Base-by-base conservation (phyloP, 1,284 basidiomycete genomes). In the Microbotryomycetes sp. region DNA sequence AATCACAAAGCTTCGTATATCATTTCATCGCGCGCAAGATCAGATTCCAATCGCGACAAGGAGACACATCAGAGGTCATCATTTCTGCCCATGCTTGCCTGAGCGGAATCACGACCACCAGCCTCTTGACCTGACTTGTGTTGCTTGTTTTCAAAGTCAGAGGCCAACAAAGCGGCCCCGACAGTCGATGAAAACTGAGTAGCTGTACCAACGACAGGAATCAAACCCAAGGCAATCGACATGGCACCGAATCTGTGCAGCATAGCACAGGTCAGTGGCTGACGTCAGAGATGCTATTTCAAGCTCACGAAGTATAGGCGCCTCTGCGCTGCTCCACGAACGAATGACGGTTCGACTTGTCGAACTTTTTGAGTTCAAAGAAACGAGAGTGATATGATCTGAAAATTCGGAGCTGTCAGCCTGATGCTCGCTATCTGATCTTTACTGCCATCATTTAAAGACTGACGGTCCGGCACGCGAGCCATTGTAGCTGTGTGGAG, bases 161-260 rank as follows among this genome's bases (percentile, higher is more conserved):
- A 81, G 0, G 85, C 86, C 84, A 85, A 87, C 58, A 88, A 75
- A 3, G 86, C 86, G 0, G 86, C 86, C 26, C 86, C 86, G 29
- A 86, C 82, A 0, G 82, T 81, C 28, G 79, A 80, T 1, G 82
- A 82, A 68, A 83, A 81, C 36, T 74, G 77, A 30, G 82, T 63
- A 53, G 83, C 77, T 6, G 80, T 61, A 19, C 67, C 81, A 22
- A 81, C 78, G 49, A 86, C 73, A 2, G 86, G 86, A 32, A 87
- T 75, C 53, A 87, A 78, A 68, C 82, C 83, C 67, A 88, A 77
- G 2, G 81, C 76, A 56, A 85, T 77, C 0, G 84, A 81, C 25
- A 79, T 76, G 36, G 81, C 80, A 15, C 86, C 86, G 70, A 88
- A 86, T 1, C 75, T 76, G 56, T 1, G 22, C 32, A 29, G 19